Evolutionary conservation across 495 filamentous ascomycete species (phyloP), one percentile per base, ranked within the genome.

Genomic region (Penicillium dipodomyicola): DNA sequence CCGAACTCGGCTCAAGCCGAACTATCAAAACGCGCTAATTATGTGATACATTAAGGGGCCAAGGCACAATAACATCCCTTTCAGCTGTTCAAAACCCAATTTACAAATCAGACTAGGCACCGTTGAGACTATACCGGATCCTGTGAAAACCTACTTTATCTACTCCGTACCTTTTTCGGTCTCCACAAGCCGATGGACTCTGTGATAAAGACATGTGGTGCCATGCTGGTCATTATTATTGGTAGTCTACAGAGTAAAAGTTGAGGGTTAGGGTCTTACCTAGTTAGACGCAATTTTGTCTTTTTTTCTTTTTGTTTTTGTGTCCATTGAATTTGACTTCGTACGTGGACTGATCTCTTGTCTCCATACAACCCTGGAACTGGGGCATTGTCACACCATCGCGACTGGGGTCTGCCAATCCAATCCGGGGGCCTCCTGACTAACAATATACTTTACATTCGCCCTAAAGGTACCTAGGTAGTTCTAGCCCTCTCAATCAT

Each of bases 371-470:
- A 55, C 40, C 44, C 58, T 54, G 14, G 57, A 53, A 60, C 46
- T 47, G 19, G 46, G 35, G 33, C 27, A 54, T 23, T 61, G 60
- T 65, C 57, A 53, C 63, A 65, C 63, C 60, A 63, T 63, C 63
- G 53, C 52, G 25, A 40, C 55, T 46, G 52, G 39, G 41, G 29
- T 50, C 33, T 30, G 35, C 47, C 23, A 37, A 60, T 46, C 17
- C 12, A 46, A n/a, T n/a, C n/a, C n/a, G n/a, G n/a, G 15, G 47
- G 44, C 23, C 50, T 57, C 15, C 37, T 40, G 45, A 50, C 30
- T 15, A 25, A 25, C 5, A 23, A 23, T 23, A 25, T 25, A 25
- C 23, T 25, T 25, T 25, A 6, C 23, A 25, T 25, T 25, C 0
- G 23, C 23, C 23, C 23, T 25, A 5, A 5, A 25, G 23, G 22